A percentile compares a stretch with the other conserved stretches of the same genome.
Conservation (phyloP, 1,139 yeast species). For the Suhomyces maxii region DNA sequence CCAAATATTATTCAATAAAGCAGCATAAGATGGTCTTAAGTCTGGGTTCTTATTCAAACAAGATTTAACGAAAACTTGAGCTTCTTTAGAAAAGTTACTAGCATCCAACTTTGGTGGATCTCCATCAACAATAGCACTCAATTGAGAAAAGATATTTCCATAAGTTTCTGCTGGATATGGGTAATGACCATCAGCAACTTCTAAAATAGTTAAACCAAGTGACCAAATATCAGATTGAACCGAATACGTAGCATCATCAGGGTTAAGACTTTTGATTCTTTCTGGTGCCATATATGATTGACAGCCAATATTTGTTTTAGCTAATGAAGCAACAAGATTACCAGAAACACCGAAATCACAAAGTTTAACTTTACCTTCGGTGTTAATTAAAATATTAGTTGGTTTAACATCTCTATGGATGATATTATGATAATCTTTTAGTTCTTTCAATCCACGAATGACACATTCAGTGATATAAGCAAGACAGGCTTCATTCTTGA, state of each 20-base stretch:
- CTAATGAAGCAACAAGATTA: slow-evolving; percentile 90
- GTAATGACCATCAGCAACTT: slow-evolving; percentile 85
- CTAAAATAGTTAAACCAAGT: slow-evolving; percentile 82
- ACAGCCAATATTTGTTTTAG: slow-evolving; percentile 95
- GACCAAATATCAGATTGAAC: slow-evolving; percentile 98
- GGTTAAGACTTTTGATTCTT: slow-evolving; percentile 62
- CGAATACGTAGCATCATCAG: slow-evolving; percentile 78
- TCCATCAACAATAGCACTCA: slow-evolving; percentile 95
- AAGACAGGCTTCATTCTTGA: slow-evolving; percentile 70
- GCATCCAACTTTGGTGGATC: slow-evolving; percentile 76
- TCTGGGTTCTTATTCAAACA: slow-evolving; percentile 84
- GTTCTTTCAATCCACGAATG: slow-evolving; percentile 76
- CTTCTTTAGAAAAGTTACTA: slow-evolving; percentile 64
- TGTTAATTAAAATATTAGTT: slow-evolving; percentile 81
- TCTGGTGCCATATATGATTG: slow-evolving; percentile 99
- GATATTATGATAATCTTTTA: slow-evolving; percentile 84
- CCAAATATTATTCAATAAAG: slow-evolving; percentile 83
- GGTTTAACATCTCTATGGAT: slow-evolving; percentile 98
- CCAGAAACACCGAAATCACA: slow-evolving; percentile 98
- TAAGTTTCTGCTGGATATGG: slow-evolving; percentile 96
- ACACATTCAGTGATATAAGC: slow-evolving; percentile 83
- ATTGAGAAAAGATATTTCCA: slow-evolving; percentile 85
- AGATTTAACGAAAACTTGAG: slow-evolving; percentile 74
- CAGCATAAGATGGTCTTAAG: slow-evolving; percentile 78
- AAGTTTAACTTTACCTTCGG: slow-evolving; percentile 81